Evolutionary conservation across 495 filamentous ascomycete species (phyloP), one percentile per base, ranked within the genome.

Genomic region (Gamarada debralockiae): DNA sequence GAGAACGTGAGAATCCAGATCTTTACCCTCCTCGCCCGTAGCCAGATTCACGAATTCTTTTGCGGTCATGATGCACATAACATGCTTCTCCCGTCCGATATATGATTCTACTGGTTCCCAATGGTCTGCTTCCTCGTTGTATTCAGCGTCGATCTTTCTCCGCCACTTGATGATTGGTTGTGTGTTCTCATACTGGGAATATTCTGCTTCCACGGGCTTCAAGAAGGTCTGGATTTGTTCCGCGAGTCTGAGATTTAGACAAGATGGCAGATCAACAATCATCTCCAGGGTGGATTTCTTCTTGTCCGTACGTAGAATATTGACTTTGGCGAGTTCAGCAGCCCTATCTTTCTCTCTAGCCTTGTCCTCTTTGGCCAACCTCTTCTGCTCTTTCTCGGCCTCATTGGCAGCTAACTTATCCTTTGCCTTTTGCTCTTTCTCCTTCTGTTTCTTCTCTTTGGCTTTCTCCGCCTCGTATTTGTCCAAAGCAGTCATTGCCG

Each of bases 201-300:
- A 67, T 18, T 72, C 59, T 17, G 79, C 79, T 20, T 79, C 75
- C 5, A 89, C 65, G 6, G 79, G 75, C 13, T 73, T 64, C 52
- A 86, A 76, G 48, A 83, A 77, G 40, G 77, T 70, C 8, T 70
- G 50, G 9, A 76, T 65, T 47, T 82, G 79, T 18, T 68, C 73
- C 4, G 69, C 75, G 21, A 83, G 63, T 25, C 66, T 73, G 6
- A 8, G 9, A 13, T 64, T 66, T 13, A 93, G 65, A 9, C 73
- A 73, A 7, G 61, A 67, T 1, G 87, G 77, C 18, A 95, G 70
- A 65, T 91, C 85, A 3, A 90, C 74, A n/a, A 95, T 86, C 87
- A 95, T 93, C 67, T 95, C 89, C 1, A 76, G 79, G 0, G 79
- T 78, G 0, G 87, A 84, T 14, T 84, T 75, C 59, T 90, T 93